A percentile compares a stretch with the other conserved stretches of the same genome.
These are phyloP conservation scores for Astrothelium subdiscretum DNA, from an alignment of 495 filamentous ascomycete genomes.

Conservation along the genomic window DNA sequence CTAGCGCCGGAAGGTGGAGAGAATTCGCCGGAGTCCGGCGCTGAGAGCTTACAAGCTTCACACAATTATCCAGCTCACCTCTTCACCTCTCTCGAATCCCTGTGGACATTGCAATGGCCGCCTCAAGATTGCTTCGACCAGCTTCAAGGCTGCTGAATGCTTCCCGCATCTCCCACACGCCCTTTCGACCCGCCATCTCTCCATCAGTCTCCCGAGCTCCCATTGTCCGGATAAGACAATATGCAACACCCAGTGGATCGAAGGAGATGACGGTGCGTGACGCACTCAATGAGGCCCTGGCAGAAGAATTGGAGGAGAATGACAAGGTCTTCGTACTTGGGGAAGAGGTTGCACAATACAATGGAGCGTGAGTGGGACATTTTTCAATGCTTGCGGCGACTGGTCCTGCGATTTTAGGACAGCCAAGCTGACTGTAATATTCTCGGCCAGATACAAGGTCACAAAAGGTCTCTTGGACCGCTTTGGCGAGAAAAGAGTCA, in stretches of 20 bases:
- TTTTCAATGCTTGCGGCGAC: background rate
- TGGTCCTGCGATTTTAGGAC: background rate
- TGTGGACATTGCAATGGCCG: constrained; percentile 38
- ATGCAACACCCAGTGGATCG: constrained; percentile 39
- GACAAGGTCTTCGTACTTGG: constrained; percentile 89
- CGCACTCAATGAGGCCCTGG: constrained; percentile 92
- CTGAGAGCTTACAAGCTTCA: constrained; percentile 1
- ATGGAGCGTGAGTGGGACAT: constrained; percentile 61
- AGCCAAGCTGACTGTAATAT: background rate
- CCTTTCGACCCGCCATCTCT: constrained; percentile 41
- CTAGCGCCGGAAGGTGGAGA: background rate
- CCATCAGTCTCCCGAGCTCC: constrained; percentile 38
- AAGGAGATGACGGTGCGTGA: constrained; percentile 97
- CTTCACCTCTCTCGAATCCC: background rate
- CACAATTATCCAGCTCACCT: background rate
- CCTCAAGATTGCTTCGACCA: constrained; percentile 70
- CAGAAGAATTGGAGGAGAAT: constrained; percentile 92
- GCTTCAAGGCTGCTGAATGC: constrained; percentile 59
- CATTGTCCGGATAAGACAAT: constrained; percentile 25
- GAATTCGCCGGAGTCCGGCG: background rate
- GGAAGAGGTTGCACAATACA: constrained; percentile 98
- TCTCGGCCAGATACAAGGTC: constrained; percentile 70
- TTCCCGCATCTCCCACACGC: constrained; percentile 41
- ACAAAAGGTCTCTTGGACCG: constrained; percentile 93
- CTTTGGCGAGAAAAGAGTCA: constrained; percentile 93